These are phyloP conservation scores for Paecilomyces dactylethromorphus DNA, from an alignment of 2,329 filamentous ascomycete species.

Conservation along the genomic window DNA sequence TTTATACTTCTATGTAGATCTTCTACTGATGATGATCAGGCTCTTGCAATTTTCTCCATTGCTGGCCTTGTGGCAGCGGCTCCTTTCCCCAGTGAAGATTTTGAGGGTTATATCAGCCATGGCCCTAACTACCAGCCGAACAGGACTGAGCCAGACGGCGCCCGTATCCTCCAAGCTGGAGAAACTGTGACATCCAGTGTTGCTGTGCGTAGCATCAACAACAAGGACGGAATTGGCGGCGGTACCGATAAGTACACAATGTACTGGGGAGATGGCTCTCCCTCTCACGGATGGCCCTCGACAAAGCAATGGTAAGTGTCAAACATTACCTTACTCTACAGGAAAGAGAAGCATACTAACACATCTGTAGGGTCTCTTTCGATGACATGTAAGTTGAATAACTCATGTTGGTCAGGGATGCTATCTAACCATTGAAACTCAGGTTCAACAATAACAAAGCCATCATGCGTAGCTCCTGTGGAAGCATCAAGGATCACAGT, in stretches of 20 bases:
- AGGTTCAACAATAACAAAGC: conserved; percentile 5
- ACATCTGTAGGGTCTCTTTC: conserved; percentile 9
- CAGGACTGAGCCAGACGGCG: neutral
- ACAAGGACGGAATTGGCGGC: conserved; percentile 5
- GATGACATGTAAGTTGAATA: conserved; percentile 6
- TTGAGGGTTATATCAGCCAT: neutral
- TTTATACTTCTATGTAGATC: neutral
- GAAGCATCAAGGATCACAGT: neutral
- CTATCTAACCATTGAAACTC: neutral
- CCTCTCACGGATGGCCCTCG: conserved; percentile 11
- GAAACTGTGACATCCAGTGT: neutral
- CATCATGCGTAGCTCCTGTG: conserved; percentile 3
- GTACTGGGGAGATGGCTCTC: conserved; percentile 13
- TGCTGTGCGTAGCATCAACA: conserved; percentile 3
- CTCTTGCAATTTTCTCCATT: neutral
- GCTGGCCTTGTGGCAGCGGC: neutral
- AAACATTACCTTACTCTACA: neutral
- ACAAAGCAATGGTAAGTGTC: conserved; percentile 9
- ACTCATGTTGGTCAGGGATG: conserved; percentile 1
- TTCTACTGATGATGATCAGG: neutral
- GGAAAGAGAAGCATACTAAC: neutral
- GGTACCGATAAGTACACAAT: conserved; percentile 6
- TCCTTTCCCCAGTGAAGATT: neutral
- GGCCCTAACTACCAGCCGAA: neutral
- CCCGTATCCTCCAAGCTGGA: neutral